phyloP scores from a whole-genome alignment of 75 land plant species.

The Azolla pinnata region DNA sequence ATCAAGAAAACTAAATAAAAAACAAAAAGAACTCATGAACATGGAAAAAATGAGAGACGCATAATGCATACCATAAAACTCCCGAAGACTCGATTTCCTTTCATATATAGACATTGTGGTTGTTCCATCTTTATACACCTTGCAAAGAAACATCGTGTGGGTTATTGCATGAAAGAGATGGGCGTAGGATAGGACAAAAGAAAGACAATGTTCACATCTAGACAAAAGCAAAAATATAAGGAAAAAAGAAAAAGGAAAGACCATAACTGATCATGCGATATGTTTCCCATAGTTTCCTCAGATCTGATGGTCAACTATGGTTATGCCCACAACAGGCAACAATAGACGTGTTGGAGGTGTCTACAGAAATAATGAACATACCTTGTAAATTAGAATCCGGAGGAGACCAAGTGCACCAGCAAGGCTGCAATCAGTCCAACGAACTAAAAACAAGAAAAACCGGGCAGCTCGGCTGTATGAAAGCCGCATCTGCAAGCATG shows the following conservation, averaged over 20 bases:
- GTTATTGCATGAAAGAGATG: too few relatives aligned
- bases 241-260: too few relatives aligned
- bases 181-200: too few relatives aligned
- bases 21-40: too few relatives aligned
- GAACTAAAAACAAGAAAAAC: constrained; percentile 76
- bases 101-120: constrained; percentile 77
- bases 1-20: too few relatives aligned
- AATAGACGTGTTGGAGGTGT: too few relatives aligned
- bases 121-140: constrained; percentile 65
- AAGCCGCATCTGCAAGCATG: constrained; percentile 88
- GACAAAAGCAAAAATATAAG: too few relatives aligned
- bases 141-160: background rate
- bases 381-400: constrained; percentile 90
- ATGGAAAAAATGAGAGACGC: background rate
- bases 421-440: constrained; percentile 93
- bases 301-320: too few relatives aligned
- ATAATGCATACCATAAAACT: constrained; percentile 77
- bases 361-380: constrained; percentile 6
- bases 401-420: constrained; percentile 90
- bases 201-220: too few relatives aligned
- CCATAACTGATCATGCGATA: too few relatives aligned
- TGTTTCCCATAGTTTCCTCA: too few relatives aligned
- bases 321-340: too few relatives aligned
- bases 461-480: constrained; percentile 94
- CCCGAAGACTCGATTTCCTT: constrained; percentile 72